Percentiles rank a stretch among this genome's conserved stretches.
Evolutionary conservation across 2,329 filamentous ascomycete species (phyloP).

Genomic region (Calonectria montana): DNA sequence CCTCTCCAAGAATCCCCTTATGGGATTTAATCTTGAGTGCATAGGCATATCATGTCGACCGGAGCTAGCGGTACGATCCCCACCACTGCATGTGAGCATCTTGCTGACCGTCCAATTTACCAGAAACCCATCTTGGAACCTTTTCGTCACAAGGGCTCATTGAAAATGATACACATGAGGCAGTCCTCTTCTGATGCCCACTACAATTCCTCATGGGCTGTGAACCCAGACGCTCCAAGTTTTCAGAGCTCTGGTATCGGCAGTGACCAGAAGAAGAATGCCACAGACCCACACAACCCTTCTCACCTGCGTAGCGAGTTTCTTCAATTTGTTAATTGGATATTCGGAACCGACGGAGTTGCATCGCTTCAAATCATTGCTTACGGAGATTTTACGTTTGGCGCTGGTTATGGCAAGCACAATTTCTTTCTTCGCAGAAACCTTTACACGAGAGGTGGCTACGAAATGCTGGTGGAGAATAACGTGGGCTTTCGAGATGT

Average conservation of each 20-base stretch:
- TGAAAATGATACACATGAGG: constrained; percentile 13
- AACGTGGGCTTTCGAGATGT: neutral
- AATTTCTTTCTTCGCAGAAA: neutral
- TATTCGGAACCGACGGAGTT: constrained; percentile 6
- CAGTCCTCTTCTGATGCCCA: neutral
- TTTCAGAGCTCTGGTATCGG: neutral
- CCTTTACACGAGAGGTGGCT: neutral
- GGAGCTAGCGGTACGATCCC: neutral
- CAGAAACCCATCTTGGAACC: neutral
- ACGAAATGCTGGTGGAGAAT: neutral
- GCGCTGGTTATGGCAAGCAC: neutral
- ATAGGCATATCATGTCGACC: constrained; percentile 14
- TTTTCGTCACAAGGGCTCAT: neutral
- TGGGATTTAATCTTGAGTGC: constrained; percentile 7
- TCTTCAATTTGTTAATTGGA: constrained; percentile 5
- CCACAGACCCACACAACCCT: neutral
- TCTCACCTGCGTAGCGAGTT: neutral
- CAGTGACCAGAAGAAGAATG: too few relatives aligned
- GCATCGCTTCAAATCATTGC: constrained; percentile 5
- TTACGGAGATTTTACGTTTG: constrained; percentile 12
- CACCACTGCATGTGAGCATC: neutral
- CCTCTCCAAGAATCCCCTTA: neutral
- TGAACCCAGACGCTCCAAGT: neutral
- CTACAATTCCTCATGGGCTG: neutral
- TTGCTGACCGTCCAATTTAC: neutral